Evolutionary conservation across 2,329 filamentous ascomycete genomes (phyloP), one percentile per base, ranked within the genome.

Genomic region (Thelonectria rubi): DNA sequence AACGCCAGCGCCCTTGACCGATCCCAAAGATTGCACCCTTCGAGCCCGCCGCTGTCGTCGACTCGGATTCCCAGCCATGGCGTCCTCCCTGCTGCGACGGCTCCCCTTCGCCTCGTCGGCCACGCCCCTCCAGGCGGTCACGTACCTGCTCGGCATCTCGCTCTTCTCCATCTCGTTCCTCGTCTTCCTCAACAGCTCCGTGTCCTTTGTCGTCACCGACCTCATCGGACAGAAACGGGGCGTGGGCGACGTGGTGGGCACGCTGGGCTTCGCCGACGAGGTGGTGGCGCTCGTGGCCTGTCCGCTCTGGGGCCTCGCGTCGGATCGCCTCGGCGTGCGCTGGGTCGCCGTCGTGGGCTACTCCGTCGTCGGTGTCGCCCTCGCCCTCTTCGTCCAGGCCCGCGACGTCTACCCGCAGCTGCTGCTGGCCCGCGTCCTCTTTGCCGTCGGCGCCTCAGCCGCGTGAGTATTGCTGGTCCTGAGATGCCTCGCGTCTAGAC

Each of bases 391-490:
- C 72, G 94, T 97, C 24, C 92, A 96, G 82, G 92, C 92, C 26
- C 84, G 82, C 68, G 93, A 94, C 77, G 87, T 97, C 9, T 97
- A 97, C 77, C 94, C 95, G 10, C 90, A 97, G 75, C 81, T 99
- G 68, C 80, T 98, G 56, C 80, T 97, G 43, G 93, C 91, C 56
- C 86, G 95, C 67, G 81, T 98, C 52, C 81, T 96, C 57, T 99
- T 99, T 78, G 95, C 94, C 67, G 70, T 97, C 17, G 95, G 95
- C 21, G 95, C 92, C 18, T 93, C 94, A n/a, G 95, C 94, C 20
- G 88, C 91, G 84, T 94, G 74, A 79, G 84, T 76, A 34, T 18
- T n/a, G 17, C 30, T 42, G 14, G 47, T 30, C 39, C 26, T 49
- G 52, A 46, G 39, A 42, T 39, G 17, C 43, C 30, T 39, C 26